Evolutionary conservation across 352 stramenopile genomes (phyloP).

Genomic region (Phytopythium cucurbitacearum): DNA sequence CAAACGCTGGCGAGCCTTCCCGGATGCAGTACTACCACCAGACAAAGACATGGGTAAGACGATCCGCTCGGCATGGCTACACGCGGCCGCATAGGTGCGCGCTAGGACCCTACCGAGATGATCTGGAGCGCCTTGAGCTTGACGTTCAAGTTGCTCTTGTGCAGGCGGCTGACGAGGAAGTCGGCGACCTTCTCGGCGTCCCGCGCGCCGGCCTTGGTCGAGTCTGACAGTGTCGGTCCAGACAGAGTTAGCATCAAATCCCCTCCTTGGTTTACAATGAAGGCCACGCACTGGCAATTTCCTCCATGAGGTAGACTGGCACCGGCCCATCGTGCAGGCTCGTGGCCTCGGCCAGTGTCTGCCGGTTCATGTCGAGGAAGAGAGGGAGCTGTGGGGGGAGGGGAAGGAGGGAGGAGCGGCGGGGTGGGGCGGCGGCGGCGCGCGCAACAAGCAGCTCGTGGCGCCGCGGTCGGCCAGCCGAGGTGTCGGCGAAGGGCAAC

Average conservation of each 20-base stretch:
- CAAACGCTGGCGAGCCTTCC: slow-evolving; percentile 61
- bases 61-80: not conserved
- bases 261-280: not conserved
- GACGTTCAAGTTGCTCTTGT: slow-evolving; percentile 82
- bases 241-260: slow-evolving; percentile 3
- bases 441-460: too few species aligned
- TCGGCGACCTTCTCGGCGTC: slow-evolving; percentile 79
- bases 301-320: slow-evolving; percentile 81
- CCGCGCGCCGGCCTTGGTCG: slow-evolving; percentile 53
- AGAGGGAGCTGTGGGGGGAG: not conserved
- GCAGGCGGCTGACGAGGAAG: slow-evolving; percentile 66
- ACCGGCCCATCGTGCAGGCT: slow-evolving; percentile 81
- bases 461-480: too few species aligned
- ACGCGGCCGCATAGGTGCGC: not conserved
- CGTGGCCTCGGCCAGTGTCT: slow-evolving; percentile 74
- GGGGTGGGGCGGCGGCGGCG: too few species aligned
- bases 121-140: slow-evolving; percentile 86
- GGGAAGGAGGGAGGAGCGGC: not conserved
- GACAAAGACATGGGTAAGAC: slow-evolving; percentile 8
- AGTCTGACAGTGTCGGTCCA: slow-evolving; percentile 21
- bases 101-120: slow-evolving; percentile 48
- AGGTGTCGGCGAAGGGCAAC: too few species aligned
- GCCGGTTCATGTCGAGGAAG: slow-evolving; percentile 58
- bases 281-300: slow-evolving; percentile 64
- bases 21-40: slow-evolving; percentile 63